A percentile compares a stretch with the other conserved stretches of the same genome.
Conservation (phyloP, 345 rosid genomes). For the Excoecaria agallocha region DNA sequence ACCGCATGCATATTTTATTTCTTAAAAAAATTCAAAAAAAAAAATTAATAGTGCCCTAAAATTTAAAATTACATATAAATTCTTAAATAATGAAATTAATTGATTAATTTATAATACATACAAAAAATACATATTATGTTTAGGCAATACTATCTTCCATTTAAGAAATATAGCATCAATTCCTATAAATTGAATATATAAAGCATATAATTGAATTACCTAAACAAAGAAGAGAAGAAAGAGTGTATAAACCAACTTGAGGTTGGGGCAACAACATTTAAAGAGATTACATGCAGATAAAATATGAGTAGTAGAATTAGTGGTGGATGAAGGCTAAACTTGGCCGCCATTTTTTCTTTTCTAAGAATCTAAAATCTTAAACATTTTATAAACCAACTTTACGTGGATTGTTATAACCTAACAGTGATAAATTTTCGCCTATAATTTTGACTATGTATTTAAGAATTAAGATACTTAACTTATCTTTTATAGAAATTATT, state of each 20-base stretch:
- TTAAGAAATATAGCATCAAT: background rate
- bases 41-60: too few species aligned
- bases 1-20: too few species aligned
- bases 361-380: background rate
- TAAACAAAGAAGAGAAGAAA: background rate
- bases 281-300: slow-evolving; percentile 3
- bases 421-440: too few species aligned
- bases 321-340: background rate
- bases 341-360: slow-evolving; percentile 1
- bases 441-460: too few species aligned
- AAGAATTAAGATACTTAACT: too few species aligned
- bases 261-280: slow-evolving; percentile 1
- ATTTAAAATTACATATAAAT: too few species aligned
- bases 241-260: slow-evolving; percentile 1
- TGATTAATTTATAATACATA: too few species aligned
- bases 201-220: background rate
- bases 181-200: background rate
- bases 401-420: background rate
- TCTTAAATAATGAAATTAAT: too few species aligned
- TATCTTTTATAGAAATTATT: too few species aligned
- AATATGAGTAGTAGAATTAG: slow-evolving; percentile 3
- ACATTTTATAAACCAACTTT: background rate
- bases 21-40: too few species aligned
- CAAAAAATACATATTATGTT: too few species aligned
- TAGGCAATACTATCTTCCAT: too few species aligned